Percentiles rank a stretch among this genome's conserved stretches.
Evolutionary conservation across 257 asterid species (phyloP).

Genomic region (Jacaranda mimosifolia): DNA sequence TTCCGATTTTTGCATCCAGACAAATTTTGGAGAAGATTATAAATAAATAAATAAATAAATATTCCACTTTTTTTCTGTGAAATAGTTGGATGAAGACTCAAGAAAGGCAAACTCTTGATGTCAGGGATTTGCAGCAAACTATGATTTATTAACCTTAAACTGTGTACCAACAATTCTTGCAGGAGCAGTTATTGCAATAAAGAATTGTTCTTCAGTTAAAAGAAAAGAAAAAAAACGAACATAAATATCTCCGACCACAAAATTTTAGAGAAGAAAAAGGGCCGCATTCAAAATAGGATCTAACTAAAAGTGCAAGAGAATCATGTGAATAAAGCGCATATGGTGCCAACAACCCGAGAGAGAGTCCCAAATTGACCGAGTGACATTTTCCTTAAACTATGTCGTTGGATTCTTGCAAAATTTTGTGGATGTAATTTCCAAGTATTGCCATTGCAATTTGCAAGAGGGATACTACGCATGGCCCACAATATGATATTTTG

Average conservation of each 20-base stretch:
- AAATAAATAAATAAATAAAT: not conserved
- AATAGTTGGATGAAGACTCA: not conserved
- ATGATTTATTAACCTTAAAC: constrained; percentile 12
- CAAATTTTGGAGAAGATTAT: constrained; percentile 6
- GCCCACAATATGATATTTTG: no score
- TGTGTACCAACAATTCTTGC: constrained; percentile 1
- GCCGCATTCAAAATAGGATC: constrained; percentile 33
- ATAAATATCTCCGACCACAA: not conserved
- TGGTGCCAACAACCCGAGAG: constrained; percentile 34
- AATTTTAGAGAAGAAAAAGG: constrained; percentile 9
- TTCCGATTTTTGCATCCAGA: constrained; percentile 11
- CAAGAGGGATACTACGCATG: not conserved
- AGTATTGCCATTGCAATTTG: not conserved
- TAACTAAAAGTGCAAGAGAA: constrained; percentile 49
- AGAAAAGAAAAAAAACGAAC: no score
- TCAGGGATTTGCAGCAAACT: constrained; percentile 32
- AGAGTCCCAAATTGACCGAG: constrained; percentile 41
- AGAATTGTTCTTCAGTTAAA: not conserved
- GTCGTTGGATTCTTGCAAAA: constrained; percentile 27
- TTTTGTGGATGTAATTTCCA: constrained; percentile 4
- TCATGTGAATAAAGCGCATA: constrained; percentile 50
- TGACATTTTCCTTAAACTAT: constrained; percentile 26
- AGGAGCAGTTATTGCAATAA: constrained; percentile 7
- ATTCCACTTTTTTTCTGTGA: not conserved
- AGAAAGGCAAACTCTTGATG: constrained; percentile 18